phyloP scores from a whole-genome alignment of 2,329 filamentous ascomycete genomes.

The Ceratocystis harringtonii region DNA sequence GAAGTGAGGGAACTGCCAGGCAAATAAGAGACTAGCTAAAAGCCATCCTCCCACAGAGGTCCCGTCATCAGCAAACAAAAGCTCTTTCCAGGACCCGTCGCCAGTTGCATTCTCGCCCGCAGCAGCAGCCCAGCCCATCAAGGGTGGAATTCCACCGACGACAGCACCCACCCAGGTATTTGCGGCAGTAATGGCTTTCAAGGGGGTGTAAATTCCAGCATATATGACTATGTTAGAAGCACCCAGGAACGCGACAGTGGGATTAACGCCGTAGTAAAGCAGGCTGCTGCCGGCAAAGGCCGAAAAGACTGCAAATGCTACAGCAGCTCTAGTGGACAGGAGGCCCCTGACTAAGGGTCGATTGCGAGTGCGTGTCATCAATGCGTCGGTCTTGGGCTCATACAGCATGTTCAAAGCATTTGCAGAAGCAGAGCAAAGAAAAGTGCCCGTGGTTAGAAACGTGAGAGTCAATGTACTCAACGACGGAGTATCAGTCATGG shows the following conservation, averaged over 20 bases:
- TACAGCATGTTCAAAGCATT: slow-evolving; percentile 97
- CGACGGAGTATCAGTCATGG: slow-evolving; percentile 53
- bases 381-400: slow-evolving; percentile 75
- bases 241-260: slow-evolving; percentile 76
- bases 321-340: slow-evolving; percentile 53
- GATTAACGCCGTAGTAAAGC: slow-evolving; percentile 83
- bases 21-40: slow-evolving; percentile 67
- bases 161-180: slow-evolving; percentile 95
- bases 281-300: slow-evolving; percentile 54
- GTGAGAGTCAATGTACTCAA: slow-evolving; percentile 80
- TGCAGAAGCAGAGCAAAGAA: slow-evolving; percentile 76
- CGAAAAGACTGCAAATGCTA: slow-evolving; percentile 63
- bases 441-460: slow-evolving; percentile 80
- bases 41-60: slow-evolving; percentile 71
- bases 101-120: slow-evolving; percentile 72
- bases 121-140: slow-evolving; percentile 97
- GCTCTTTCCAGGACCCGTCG: slow-evolving; percentile 60
- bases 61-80: slow-evolving; percentile 51
- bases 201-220: slow-evolving; percentile 78
- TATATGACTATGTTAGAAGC: slow-evolving; percentile 77
- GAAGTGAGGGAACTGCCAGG: slow-evolving; percentile 98
- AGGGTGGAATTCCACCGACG: slow-evolving; percentile 80
- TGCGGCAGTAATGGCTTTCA: slow-evolving; percentile 71
- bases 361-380: slow-evolving; percentile 88
- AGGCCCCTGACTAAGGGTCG: slow-evolving; percentile 74